Percentiles rank a stretch among this genome's conserved stretches.
Conservation (phyloP, 2,329 filamentous ascomycete species). For the Teratosphaeria epicoccoides region DNA sequence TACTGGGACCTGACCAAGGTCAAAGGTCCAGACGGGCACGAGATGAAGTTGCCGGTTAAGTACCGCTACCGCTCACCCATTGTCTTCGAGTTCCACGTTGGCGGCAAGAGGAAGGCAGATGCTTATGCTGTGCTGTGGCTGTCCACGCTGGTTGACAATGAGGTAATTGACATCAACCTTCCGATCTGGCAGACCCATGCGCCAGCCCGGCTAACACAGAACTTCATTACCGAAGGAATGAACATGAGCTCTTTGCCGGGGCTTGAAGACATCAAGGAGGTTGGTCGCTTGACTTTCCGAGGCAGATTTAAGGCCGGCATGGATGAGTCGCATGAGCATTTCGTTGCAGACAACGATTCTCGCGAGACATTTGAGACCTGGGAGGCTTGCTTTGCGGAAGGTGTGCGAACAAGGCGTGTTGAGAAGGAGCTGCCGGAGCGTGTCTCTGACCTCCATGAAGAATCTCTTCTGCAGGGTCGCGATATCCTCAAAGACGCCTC, state of each 20-base stretch:
- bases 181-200: slow-evolving; percentile 81
- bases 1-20: slow-evolving; percentile 47
- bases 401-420: slow-evolving; percentile 64
- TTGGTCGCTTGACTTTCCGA: slow-evolving; percentile 71
- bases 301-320: slow-evolving; percentile 82
- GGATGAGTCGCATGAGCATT: slow-evolving; percentile 72
- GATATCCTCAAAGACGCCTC: slow-evolving; percentile 67
- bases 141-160: slow-evolving; percentile 70
- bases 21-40: slow-evolving; percentile 21
- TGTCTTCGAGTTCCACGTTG: slow-evolving; percentile 71
- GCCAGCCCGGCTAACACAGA: slow-evolving; percentile 68
- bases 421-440: slow-evolving; percentile 60
- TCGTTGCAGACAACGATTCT: slow-evolving; percentile 76
- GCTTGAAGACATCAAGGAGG: slow-evolving; percentile 62
- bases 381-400: slow-evolving; percentile 84
- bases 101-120: slow-evolving; percentile 58
- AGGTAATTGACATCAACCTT: slow-evolving; percentile 67
- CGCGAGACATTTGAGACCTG: slow-evolving; percentile 91
- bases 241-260: slow-evolving; percentile 50
- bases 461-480: slow-evolving; percentile 66
- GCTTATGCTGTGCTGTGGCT: slow-evolving; percentile 80
- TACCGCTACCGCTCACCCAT: slow-evolving; percentile 83
- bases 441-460: slow-evolving; percentile 67
- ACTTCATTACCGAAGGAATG: slow-evolving; percentile 79
- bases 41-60: slow-evolving; percentile 69